These are phyloP conservation scores for Gyromitra esculenta DNA, from an alignment of 2,329 filamentous ascomycete species.

Conservation along the genomic window DNA sequence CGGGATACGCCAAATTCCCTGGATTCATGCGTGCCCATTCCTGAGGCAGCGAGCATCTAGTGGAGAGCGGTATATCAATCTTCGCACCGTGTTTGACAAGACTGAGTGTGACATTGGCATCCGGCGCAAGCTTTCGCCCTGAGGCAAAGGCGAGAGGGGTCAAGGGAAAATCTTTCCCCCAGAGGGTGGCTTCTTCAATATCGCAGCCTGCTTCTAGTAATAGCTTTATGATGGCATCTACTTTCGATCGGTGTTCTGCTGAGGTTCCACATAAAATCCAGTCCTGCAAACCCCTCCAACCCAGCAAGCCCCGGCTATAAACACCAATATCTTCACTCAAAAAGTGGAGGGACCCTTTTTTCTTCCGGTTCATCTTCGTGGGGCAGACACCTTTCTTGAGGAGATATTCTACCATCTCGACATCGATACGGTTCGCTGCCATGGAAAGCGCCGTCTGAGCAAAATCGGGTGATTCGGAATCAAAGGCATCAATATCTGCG, in stretches of 20 bases:
- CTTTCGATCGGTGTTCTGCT: conserved; percentile 16
- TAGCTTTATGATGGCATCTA: conserved; percentile 15
- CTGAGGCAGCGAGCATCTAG: conserved; percentile 2
- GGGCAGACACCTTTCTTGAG: conserved; percentile 7
- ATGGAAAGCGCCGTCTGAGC: conserved; percentile 12
- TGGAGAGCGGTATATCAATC: conserved; percentile 12
- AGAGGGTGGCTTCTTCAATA: conserved; percentile 2
- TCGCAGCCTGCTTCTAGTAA: conserved; percentile 21
- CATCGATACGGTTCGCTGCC: conserved; percentile 16
- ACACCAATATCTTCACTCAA: conserved; percentile 15
- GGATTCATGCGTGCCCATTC: conserved; percentile 10
- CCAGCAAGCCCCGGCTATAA: conserved; percentile 4
- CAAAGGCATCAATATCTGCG: conserved; percentile 14
- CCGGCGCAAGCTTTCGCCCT: background rate
- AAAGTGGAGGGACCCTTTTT: conserved; percentile 14
- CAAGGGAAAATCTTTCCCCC: background rate
- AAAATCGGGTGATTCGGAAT: conserved; percentile 6
- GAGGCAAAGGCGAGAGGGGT: conserved; percentile 24
- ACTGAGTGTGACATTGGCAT: conserved; percentile 25
- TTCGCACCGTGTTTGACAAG: conserved; percentile 16
- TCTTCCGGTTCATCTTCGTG: background rate
- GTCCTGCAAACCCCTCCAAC: conserved; percentile 22
- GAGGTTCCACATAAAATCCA: conserved; percentile 23
- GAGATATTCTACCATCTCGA: conserved; percentile 11
- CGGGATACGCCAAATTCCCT: conserved; percentile 1